Conservation (phyloP, 495 filamentous ascomycete genomes). For the Penicillium steckii region DNA sequence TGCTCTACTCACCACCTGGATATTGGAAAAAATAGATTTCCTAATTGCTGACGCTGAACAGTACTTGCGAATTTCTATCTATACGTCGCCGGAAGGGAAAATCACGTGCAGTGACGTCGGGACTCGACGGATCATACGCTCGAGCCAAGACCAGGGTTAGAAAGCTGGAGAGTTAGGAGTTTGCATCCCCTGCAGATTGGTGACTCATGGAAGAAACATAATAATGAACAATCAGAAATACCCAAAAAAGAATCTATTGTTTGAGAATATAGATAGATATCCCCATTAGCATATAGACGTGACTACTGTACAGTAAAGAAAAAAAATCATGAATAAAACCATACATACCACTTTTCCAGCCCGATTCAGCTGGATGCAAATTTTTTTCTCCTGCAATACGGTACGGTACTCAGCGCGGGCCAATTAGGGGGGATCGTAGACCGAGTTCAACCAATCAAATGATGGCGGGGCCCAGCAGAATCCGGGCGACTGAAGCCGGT, state of each 20-base stretch:
- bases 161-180: neutral
- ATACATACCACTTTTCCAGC: neutral
- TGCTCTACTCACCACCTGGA: too few species aligned
- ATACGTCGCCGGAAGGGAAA: neutral
- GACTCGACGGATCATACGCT: slow-evolving; percentile 13
- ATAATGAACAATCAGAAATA: too few species aligned
- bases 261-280: too few species aligned
- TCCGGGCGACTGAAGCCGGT: slow-evolving; percentile 37
- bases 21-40: too few species aligned
- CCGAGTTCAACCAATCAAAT: slow-evolving; percentile 16
- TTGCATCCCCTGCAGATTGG: slow-evolving; percentile 1
- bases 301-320: neutral
- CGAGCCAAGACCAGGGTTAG: slow-evolving; percentile 13
- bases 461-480: slow-evolving; percentile 35
- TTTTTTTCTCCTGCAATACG: slow-evolving; percentile 8
- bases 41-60: too few species aligned
- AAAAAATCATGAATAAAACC: neutral
- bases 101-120: slow-evolving; percentile 20
- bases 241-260: too few species aligned
- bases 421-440: slow-evolving; percentile 28
- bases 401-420: slow-evolving; percentile 8
- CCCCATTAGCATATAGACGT: too few species aligned
- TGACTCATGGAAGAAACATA: too few species aligned
- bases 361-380: slow-evolving; percentile 2
- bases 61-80: too few species aligned